Evolutionary conservation across 306 rosid genomes (phyloP), one percentile per base, ranked within the genome.

Genomic region (Vicia faba): DNA sequence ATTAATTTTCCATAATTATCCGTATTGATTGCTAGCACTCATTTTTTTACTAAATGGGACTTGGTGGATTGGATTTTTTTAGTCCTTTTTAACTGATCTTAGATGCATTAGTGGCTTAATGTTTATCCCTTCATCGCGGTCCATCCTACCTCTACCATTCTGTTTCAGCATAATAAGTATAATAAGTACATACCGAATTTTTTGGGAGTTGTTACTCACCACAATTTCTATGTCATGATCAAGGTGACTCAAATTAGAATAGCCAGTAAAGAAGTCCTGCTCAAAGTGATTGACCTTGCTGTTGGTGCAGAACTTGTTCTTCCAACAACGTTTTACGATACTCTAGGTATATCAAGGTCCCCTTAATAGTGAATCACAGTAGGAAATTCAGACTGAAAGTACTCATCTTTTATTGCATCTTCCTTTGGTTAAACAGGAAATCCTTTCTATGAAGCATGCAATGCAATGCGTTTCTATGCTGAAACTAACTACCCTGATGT

Each of bases 231-330:
- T 65, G 5, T 69, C 53, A 59, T 83, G 59, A 72, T 71, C 84
- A 88, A 91, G 97, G 98, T 89, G 73, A 78, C 88, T 81, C 98
- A 89, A 79, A 75, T 92, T 75, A 87, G 93, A 77, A 76, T 81
- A 68, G 84, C 82, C 55, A 82, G 76, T 71, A 80, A 81, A 81
- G 84, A 88, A 73, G 77, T 73, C 75, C 79, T 81, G 5, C 73
- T 75, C 71, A 87, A 76, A 60, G 84, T 73, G 69, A 64, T 89
- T 66, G 85, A 81, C 82, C 93, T 92, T 77, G 86, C 84, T 69
- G 87, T 87, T 76, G 96, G 87, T 57, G 82, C 85, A 49, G 93
- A 87, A 74, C 71, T 86, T 77, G 79, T 76, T 67, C 88, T 92
- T 73, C 91, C 96, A 66, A 76, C 80, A 59, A 76, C 73, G 81